These are phyloP conservation scores for Achaetomiella virescens DNA, from an alignment of 495 filamentous ascomycete genomes.

Conservation along the genomic window DNA sequence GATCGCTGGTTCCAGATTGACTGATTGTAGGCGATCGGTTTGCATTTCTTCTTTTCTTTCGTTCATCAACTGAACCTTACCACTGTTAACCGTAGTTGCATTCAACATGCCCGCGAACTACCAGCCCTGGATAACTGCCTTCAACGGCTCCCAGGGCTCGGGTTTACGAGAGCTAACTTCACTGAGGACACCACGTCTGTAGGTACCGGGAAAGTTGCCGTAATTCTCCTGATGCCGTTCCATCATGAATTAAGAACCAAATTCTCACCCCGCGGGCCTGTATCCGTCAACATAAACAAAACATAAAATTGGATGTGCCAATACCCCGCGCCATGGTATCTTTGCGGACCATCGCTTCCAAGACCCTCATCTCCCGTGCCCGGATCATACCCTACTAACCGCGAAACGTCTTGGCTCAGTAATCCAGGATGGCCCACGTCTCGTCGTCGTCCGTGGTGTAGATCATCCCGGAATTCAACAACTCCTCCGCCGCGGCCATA, in stretches of 20 bases:
- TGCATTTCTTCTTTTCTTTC: background rate
- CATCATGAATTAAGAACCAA: background rate
- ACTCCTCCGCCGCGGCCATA: slow-evolving; percentile 66
- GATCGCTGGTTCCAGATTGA: background rate
- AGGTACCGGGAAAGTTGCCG: background rate
- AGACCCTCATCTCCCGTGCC: background rate
- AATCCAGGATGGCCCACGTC: slow-evolving; percentile 69
- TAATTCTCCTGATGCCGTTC: background rate
- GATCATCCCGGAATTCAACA: slow-evolving; percentile 64
- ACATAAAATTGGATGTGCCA: background rate
- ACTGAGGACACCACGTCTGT: no score
- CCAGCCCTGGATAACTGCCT: background rate
- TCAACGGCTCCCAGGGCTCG: background rate
- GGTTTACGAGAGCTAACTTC: no score
- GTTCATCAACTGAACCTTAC: slow-evolving; percentile 13
- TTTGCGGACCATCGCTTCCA: background rate
- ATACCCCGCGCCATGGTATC: slow-evolving; percentile 4
- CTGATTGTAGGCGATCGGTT: background rate
- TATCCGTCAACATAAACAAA: slow-evolving; percentile 1
- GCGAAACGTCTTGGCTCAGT: slow-evolving; percentile 25
- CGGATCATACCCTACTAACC: background rate
- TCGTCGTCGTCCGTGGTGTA: slow-evolving; percentile 89
- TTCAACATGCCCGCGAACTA: slow-evolving; percentile 11
- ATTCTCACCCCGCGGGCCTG: background rate
- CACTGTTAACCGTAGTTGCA: slow-evolving; percentile 2